These are phyloP conservation scores for Penicillium thymicola DNA, from an alignment of 2,329 filamentous ascomycete species.

Conservation along the genomic window DNA sequence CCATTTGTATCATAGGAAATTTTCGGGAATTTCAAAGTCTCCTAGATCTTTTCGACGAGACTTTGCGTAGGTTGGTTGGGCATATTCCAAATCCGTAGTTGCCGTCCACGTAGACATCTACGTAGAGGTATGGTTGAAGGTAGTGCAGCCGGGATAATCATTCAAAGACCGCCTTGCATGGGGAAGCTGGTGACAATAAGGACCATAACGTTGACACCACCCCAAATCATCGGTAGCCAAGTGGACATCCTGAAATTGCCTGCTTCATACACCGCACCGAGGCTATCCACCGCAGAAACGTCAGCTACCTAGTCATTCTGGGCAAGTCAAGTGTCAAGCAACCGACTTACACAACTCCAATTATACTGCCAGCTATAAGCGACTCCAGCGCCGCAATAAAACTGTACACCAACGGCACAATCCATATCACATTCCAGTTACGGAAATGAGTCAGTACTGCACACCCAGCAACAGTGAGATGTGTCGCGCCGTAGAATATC, in stretches of 20 bases:
- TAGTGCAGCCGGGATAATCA: background rate
- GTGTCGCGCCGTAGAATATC: slow-evolving; percentile 71
- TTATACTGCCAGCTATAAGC: slow-evolving; percentile 73
- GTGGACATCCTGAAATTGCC: slow-evolving; percentile 90
- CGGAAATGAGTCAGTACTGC: slow-evolving; percentile 67
- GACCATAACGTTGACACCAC: slow-evolving; percentile 75
- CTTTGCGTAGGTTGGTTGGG: background rate
- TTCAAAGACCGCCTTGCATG: slow-evolving; percentile 81
- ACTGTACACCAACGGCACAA: slow-evolving; percentile 67
- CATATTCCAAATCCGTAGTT: background rate
- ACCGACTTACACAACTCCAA: slow-evolving; percentile 68
- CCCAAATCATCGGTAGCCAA: slow-evolving; percentile 90
- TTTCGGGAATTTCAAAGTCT: slow-evolving; percentile 1
- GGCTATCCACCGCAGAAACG: slow-evolving; percentile 43
- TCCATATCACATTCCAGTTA: slow-evolving; percentile 57
- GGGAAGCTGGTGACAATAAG: slow-evolving; percentile 85
- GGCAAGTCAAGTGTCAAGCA: too few species aligned
- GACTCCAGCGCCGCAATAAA: slow-evolving; percentile 73
- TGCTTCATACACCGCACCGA: slow-evolving; percentile 75
- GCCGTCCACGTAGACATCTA: background rate
- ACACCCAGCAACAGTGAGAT: slow-evolving; percentile 67
- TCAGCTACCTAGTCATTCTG: background rate
- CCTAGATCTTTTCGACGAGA: background rate
- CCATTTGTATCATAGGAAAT: slow-evolving; percentile 18
- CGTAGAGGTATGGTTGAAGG: background rate